Conservation (phyloP, 805 yeast genomes). For the Candida glaebosa region DNA sequence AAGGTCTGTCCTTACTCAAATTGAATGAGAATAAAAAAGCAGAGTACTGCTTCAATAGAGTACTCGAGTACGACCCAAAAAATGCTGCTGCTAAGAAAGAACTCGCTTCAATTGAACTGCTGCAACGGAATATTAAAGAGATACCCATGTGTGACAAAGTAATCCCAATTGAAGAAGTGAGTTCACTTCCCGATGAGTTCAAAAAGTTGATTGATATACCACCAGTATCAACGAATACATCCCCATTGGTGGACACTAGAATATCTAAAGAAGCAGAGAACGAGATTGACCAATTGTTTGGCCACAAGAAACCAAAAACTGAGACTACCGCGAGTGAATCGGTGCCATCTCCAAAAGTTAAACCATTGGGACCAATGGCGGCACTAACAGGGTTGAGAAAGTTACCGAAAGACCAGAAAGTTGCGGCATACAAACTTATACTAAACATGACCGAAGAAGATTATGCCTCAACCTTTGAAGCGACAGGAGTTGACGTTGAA, state of each 20-base stretch:
- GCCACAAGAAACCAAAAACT: constrained; percentile 4
- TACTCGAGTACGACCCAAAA: constrained; percentile 37
- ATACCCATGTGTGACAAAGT: not conserved
- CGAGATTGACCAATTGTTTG: constrained; percentile 18
- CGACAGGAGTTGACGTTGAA: constrained; percentile 48
- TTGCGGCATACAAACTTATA: constrained; percentile 34
- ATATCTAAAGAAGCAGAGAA: constrained; percentile 5
- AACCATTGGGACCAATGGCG: constrained; percentile 20
- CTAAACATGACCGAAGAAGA: constrained; percentile 22
- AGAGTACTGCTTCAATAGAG: constrained; percentile 26
- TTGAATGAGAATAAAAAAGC: constrained; percentile 24
- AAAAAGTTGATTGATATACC: constrained; percentile 3
- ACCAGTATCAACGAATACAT: not conserved
- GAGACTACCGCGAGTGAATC: not conserved
- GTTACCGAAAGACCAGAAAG: constrained; percentile 23
- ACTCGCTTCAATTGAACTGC: constrained; percentile 18
- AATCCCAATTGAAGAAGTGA: constrained; percentile 41
- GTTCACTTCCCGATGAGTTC: constrained; percentile 39
- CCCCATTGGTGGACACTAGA: not conserved
- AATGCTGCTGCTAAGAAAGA: constrained; percentile 37
- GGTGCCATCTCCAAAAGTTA: constrained; percentile 1
- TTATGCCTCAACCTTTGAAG: constrained; percentile 29
- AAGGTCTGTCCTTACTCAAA: constrained; percentile 38
- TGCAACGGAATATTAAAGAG: constrained; percentile 7
- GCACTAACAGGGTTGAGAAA: constrained; percentile 20